Evolutionary conservation across 345 rosid species (phyloP).

Genomic region (Lepidium sativum): DNA sequence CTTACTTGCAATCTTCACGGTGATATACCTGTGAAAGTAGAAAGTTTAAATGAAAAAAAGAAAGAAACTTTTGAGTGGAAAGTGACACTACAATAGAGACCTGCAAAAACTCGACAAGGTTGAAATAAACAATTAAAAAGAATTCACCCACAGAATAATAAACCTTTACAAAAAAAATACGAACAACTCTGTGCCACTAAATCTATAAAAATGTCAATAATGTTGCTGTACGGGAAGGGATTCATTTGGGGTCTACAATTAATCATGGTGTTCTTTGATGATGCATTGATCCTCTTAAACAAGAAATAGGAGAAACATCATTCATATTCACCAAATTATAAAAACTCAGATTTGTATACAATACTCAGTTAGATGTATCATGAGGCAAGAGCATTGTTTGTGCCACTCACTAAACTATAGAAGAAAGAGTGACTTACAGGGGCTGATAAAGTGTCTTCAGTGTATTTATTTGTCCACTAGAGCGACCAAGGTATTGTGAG

Average conservation of each 20-base stretch:
- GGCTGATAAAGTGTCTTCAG: neutral
- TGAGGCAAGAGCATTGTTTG: neutral
- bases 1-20: slow-evolving; percentile 28
- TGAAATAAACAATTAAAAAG: slow-evolving; percentile 22
- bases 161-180: slow-evolving; percentile 1
- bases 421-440: neutral
- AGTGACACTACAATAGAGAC: slow-evolving; percentile 31
- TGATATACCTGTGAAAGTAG: slow-evolving; percentile 18
- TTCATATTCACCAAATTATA: neutral
- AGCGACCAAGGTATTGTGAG: slow-evolving; percentile 14
- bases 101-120: slow-evolving; percentile 27
- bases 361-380: neutral
- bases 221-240: slow-evolving; percentile 31
- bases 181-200: slow-evolving; percentile 23
- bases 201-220: slow-evolving; percentile 19
- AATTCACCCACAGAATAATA: slow-evolving; percentile 13
- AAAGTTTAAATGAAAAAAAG: neutral
- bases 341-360: no score
- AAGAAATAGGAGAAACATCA: slow-evolving; percentile 5
- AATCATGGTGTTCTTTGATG: slow-evolving; percentile 17
- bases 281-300: slow-evolving; percentile 18
- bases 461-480: slow-evolving; percentile 7
- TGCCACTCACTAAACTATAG: slow-evolving; percentile 7
- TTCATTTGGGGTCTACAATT: slow-evolving; percentile 29
- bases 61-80: slow-evolving; percentile 29